Percentiles rank a stretch among this genome's conserved stretches.
phyloP scores from a whole-genome alignment of 192 early-diverging fungal genomes.

The Dissophora globulifera region DNA sequence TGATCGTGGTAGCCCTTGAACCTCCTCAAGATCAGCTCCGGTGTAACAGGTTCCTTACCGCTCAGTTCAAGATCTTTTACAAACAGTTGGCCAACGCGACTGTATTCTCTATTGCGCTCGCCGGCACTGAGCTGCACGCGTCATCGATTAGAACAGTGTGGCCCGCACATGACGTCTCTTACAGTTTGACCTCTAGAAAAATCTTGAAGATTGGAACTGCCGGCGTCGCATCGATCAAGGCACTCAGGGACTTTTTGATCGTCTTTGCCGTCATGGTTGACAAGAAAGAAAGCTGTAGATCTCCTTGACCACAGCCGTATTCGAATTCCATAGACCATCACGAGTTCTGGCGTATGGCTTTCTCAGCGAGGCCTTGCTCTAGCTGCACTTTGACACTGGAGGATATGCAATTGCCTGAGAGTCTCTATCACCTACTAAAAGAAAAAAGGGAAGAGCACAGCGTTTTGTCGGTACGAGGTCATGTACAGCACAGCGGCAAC shows the following conservation, averaged over 20 bases:
- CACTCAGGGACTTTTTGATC: not conserved
- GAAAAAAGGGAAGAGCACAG: not conserved
- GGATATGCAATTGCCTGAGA: constrained; percentile 4
- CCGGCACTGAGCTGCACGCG: constrained; percentile 7
- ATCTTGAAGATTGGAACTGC: constrained; percentile 5
- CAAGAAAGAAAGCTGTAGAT: constrained; percentile 1
- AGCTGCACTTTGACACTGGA: not conserved
- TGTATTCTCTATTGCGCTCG: constrained; percentile 4
- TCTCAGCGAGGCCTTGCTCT: not conserved
- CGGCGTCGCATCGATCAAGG: constrained; percentile 9
- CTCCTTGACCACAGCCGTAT: constrained; percentile 2
- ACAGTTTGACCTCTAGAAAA: constrained; percentile 9
- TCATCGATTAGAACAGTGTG: constrained; percentile 19
- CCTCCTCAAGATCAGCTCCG: not conserved
- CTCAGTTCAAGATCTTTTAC: constrained; percentile 3
- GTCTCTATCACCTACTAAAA: constrained; percentile 5
- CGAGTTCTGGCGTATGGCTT: not conserved
- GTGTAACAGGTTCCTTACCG: not conserved
- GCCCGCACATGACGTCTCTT: constrained; percentile 1
- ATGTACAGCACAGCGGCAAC: not conserved
- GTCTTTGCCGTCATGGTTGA: not conserved
- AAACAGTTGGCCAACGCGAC: constrained; percentile 3
- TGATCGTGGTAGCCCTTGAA: constrained; percentile 2
- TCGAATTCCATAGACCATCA: constrained; percentile 7
- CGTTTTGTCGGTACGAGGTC: not conserved